Conservation (phyloP, 768 basidiomycete genomes). For the Lentinula lateritia region DNA sequence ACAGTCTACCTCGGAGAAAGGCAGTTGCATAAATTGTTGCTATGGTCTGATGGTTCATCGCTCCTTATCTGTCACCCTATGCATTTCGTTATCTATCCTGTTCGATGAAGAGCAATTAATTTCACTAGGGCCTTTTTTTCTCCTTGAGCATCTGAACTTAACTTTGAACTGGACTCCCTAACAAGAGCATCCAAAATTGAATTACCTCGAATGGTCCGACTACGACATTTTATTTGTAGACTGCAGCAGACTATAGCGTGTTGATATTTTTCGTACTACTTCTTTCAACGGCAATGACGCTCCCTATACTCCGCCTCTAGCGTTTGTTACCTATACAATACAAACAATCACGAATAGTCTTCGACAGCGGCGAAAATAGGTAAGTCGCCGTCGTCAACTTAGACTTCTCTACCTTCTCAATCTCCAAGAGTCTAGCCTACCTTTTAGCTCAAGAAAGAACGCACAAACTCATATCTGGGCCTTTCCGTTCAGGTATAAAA, state of each 20-base stretch:
- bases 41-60: too few species aligned
- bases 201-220: background rate
- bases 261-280: too few species aligned
- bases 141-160: background rate
- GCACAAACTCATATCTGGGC: background rate
- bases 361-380: background rate
- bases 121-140: background rate
- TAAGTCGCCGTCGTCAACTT: background rate
- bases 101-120: too few species aligned
- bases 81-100: too few species aligned
- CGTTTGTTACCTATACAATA: background rate
- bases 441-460: background rate
- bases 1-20: too few species aligned
- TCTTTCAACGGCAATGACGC: too few species aligned
- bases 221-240: background rate
- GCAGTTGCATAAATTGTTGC: too few species aligned
- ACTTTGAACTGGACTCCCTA: background rate
- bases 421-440: background rate
- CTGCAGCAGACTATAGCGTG: too few species aligned
- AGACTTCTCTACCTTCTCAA: background rate
- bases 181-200: background rate
- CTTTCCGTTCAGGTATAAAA: background rate
- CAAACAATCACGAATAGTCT: background rate
- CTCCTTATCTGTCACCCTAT: too few species aligned
- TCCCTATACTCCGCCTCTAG: background rate